phyloP scores from a whole-genome alignment of 306 rosid species.

The Quercus bicolor region DNA sequence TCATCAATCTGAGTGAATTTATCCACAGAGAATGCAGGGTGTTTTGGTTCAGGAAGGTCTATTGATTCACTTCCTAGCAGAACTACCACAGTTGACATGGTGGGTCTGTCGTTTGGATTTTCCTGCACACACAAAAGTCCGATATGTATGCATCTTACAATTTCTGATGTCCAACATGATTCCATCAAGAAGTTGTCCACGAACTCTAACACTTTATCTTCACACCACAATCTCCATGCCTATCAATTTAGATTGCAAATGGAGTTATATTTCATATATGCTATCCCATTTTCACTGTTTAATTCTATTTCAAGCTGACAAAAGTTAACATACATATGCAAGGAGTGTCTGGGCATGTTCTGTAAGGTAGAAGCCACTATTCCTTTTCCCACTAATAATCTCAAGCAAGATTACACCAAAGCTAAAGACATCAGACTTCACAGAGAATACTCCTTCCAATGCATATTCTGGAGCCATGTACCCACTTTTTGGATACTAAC shows the following conservation, averaged over 20 bases:
- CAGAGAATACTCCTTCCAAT: conserved; percentile 41
- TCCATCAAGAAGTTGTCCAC: conserved; percentile 38
- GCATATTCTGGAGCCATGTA: conserved; percentile 61
- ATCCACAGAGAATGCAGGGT: conserved; percentile 46
- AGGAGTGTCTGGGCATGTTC: conserved; percentile 37
- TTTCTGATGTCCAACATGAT: conserved; percentile 16
- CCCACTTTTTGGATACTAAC: conserved; percentile 27
- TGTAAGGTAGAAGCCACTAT: conserved; percentile 22
- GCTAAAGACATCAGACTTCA: conserved; percentile 45
- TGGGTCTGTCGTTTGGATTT: conserved; percentile 49
- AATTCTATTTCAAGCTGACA: neutral
- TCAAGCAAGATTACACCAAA: conserved; percentile 46
- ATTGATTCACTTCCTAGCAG: conserved; percentile 36
- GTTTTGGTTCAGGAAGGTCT: conserved; percentile 40
- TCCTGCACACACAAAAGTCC: conserved; percentile 61
- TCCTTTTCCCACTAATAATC: conserved; percentile 41
- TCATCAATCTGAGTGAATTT: conserved; percentile 4
- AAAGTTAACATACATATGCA: conserved; percentile 22
- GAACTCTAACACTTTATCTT: conserved; percentile 37
- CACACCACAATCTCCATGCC: conserved; percentile 59
- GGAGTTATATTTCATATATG: neutral
- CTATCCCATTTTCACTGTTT: too few species aligned
- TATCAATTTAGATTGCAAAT: conserved; percentile 1
- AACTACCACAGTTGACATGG: conserved; percentile 44
- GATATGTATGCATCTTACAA: conserved; percentile 40